phyloP scores from a whole-genome alignment of 768 basidiomycete genomes.

The Lepiota brunneoincarnata region DNA sequence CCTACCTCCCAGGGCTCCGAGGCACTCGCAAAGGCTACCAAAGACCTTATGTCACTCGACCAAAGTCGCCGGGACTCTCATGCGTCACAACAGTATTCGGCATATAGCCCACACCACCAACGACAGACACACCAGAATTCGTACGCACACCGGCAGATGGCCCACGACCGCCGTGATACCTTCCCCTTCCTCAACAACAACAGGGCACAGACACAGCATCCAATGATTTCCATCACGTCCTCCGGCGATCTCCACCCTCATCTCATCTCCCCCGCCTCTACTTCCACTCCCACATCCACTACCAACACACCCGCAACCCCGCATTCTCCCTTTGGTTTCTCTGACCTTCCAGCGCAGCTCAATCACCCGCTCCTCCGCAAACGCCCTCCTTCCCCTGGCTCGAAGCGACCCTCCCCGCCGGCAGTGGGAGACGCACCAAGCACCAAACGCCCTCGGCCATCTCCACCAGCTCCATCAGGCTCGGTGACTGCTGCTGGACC shows the following conservation, averaged over 20 bases:
- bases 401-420: background rate
- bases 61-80: constrained; percentile 32
- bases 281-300: constrained; percentile 8
- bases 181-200: constrained; percentile 24
- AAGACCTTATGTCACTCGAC: constrained; percentile 79
- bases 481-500: background rate
- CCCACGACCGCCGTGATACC: constrained; percentile 17
- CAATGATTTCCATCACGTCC: constrained; percentile 3
- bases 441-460: background rate
- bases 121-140: constrained; percentile 19
- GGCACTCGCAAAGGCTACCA: constrained; percentile 74
- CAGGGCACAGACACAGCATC: constrained; percentile 17
- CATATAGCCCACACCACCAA: constrained; percentile 13
- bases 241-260: background rate
- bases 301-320: constrained; percentile 9
- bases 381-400: background rate
- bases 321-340: constrained; percentile 10
- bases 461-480: constrained; percentile 7
- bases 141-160: constrained; percentile 12
- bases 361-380: background rate
- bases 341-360: background rate
- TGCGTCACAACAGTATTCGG: constrained; percentile 19
- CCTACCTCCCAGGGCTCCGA: constrained; percentile 49
- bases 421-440: background rate
- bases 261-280: constrained; percentile 8